Base-by-base conservation (phyloP, 2,329 filamentous ascomycete species). In the Cladorrhinum sp. region DNA sequence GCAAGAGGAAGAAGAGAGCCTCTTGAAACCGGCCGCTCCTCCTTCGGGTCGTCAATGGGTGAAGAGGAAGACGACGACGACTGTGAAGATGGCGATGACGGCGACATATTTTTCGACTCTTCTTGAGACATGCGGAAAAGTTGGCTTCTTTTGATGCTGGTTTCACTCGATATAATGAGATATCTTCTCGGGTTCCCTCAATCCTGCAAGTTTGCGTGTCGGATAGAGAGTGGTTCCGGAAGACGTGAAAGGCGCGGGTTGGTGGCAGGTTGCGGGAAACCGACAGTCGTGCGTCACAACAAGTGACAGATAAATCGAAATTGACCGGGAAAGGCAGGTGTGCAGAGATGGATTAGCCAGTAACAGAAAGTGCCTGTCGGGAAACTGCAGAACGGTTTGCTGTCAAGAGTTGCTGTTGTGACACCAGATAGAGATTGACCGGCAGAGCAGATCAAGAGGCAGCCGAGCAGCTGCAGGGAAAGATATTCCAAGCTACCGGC, bases 61-160 rank as follows among this genome's bases (percentile, higher is more conserved):
- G 58, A 57, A 8, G 63, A 57, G 13, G 60, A 65, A 27, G 62
- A 54, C 13, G 38, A 29, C 63, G 16, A 45, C 10, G 32, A 12
- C n/a, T 55, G 60, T 16, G 57, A 56, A 9, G 62, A 56, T 18
- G 60, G 64, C 25, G 62, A 56, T 18, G 60, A 64, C 25, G 60
- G 50, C 20, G 20, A 20, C 66, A 68, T 65, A 36, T 55, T 52
- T 51, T 13, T 29, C 23, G 23, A 24, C n/a, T 22, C 2, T 22
- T 45, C 10, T 41, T 3, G 32, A 32, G 16, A 22, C 16, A 23
- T 27, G 27, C 32, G 16, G 18, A 20, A 25, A 48, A 29, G 29
- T 32, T 7, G 13, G 5, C 13, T 32, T 24, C n/a, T 24, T n/a
- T n/a, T 41, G 41, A 3, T 45, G 18, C 7, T 18, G 41, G 41